Evolutionary conservation across 306 rosid species (phyloP), one percentile per base, ranked within the genome.

Genomic region (Lotus japonicus): DNA sequence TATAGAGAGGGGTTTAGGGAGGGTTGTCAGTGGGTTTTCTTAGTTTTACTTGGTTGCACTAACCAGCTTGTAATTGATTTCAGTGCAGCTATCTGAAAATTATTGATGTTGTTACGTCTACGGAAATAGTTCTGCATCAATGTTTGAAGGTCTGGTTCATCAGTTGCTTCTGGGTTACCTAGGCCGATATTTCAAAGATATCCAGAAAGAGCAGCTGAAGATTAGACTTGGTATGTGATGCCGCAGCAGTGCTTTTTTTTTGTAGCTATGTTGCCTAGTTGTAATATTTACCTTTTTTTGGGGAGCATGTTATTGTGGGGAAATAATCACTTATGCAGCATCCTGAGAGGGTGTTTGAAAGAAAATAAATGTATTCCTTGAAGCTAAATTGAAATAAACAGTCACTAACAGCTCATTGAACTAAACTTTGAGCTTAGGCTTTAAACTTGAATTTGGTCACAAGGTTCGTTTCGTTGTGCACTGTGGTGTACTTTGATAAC

Each of bases 161-260:
- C 97, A 85, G 82, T 72, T 92, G 66, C 92, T 92, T 66, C 73
- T 84, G 56, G 98, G 98, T 19, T 92, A 87, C 77, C 70, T 92
- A 12, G 89, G 97, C 11, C 87, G 84, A 58, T 92, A 86, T 66
- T 75, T 92, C 70, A 89, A 85, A 75, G 97, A 92, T 79, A 84
- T 92, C 21, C 97, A 86, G 86, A 88, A 82, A 70, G 87, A 90
- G 60, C 89, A 92, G 84, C 91, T 92, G 53, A 92, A 92, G 80
- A 83, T 92, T 78, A 82, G 88, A 17, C 80, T 92, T 15, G 98
- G 98, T 89, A 85, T 1, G 53, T 60, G 5, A 19, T 16, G 38
- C n/a, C 42, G 57, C 60, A 42, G 3, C 12, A 67, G 3, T 54
- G 53, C 66, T 54, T 28, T 14, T 61, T 44, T 61, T 51, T 28